Conservation (phyloP, 805 yeast species). For the Myxozyma neotropica region DNA sequence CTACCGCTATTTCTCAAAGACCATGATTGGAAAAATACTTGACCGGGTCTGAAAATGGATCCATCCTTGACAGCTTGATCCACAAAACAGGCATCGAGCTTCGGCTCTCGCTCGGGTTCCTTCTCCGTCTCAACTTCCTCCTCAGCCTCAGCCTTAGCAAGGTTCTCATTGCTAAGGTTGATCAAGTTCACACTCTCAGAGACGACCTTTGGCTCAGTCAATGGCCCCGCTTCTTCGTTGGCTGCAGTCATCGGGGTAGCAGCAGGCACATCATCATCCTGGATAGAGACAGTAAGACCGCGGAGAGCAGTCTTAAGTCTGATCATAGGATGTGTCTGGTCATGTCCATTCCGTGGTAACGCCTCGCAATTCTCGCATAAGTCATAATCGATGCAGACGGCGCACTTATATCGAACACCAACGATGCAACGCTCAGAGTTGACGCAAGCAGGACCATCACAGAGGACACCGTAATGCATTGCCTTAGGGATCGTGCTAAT, state of each 20-base stretch:
- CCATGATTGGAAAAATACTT: constrained; percentile 32
- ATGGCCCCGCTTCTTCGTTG: not conserved
- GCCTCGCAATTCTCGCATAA: constrained; percentile 49
- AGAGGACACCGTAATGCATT: constrained; percentile 27
- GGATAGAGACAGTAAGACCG: constrained; percentile 11
- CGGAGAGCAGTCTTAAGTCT: constrained; percentile 41
- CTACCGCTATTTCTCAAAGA: constrained; percentile 24
- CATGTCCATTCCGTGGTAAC: constrained; percentile 29
- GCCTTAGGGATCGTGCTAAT: not conserved
- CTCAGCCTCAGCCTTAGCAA: not conserved
- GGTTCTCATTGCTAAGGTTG: not conserved
- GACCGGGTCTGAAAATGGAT: constrained; percentile 15
- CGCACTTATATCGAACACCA: constrained; percentile 54
- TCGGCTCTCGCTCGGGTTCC: too few relatives aligned
- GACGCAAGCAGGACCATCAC: constrained; percentile 41
- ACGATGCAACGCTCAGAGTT: constrained; percentile 34
- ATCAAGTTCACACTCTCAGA: constrained; percentile 2
- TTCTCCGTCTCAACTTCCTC: not conserved
- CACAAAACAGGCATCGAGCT: constrained; percentile 12
- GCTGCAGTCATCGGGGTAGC: not conserved
- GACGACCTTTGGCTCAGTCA: not conserved
- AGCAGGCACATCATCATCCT: not conserved
- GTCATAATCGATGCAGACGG: constrained; percentile 53
- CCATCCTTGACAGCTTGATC: constrained; percentile 20
- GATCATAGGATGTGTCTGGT: constrained; percentile 34